Base-by-base conservation (phyloP, 2,329 filamentous ascomycete species). In the Scleromitrula shiraiana region DNA sequence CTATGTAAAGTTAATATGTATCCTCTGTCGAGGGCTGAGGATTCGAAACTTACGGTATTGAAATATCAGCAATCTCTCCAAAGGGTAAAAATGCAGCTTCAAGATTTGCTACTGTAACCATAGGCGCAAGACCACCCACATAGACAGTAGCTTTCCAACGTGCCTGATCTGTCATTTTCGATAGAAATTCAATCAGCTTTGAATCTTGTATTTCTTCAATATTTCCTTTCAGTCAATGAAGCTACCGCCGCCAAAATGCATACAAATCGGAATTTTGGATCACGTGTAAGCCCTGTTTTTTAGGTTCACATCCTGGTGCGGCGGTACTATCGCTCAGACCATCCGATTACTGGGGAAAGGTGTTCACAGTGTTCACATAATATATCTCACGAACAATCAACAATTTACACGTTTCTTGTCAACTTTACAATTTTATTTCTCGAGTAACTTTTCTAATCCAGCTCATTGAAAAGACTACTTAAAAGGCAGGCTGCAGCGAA, bases 51-150 rank as follows among this genome's bases (percentile, higher is more conserved):
- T 48, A 62, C 61, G 93, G 93, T 14, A 98, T 71, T 41, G 88
- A 85, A 56, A 98, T 83, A 64, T 96, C 89, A 56, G 86, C 82
- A 53, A 98, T 91, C 66, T 96, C 91, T 62, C 94, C 93, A 66
- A 98, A 98, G 0, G 94, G 93, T 49, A 98, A 79, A 70, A 98
- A 98, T 47, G 90, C 90, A 61, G 94, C 88, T 60, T 89, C 83
- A 39, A 98, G 74, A 52, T 83, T 86, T 52, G 80, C 77, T 30
- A 74, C 72, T 10, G 83, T 91, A 50, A 95, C 89, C 43, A 81
- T 75, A 53, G 83, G 80, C 57, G 93, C 83, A 42, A 98, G 79
- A 26, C 91, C 91, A 54, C 90, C 90, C 43, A 98, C 87, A 64
- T 94, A 94, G 53, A 98, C 77, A 9, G 93, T 98, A 38, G 87